These are phyloP conservation scores for Picea abies DNA, from an alignment of 83 land plant genomes.

Conservation along the genomic window DNA sequence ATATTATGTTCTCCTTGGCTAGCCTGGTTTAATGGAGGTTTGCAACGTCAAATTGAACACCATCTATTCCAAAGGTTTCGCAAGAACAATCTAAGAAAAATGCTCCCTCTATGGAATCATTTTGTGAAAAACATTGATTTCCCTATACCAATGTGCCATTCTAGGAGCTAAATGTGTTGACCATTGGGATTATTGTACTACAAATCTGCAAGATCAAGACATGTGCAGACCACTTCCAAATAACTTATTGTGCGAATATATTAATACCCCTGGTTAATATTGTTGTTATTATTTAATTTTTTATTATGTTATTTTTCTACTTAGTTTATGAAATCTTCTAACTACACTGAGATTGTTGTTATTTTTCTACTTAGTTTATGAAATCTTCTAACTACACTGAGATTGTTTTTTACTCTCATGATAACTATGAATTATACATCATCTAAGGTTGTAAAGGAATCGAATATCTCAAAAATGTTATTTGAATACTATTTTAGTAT, in stretches of 20 bases:
- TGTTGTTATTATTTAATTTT: no score
- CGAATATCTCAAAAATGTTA: no score
- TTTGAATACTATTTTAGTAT: no score
- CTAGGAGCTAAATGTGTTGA: conserved; percentile 75
- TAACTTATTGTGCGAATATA: conserved; percentile 85
- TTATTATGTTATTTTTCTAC: no score
- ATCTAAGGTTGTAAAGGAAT: no score
- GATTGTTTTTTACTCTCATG: no score
- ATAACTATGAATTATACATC: no score
- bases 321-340: no score
- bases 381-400: no score
- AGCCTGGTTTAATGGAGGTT: conserved; percentile 95
- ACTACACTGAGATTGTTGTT: no score
- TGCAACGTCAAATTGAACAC: conserved; percentile 86
- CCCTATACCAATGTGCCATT: conserved; percentile 76
- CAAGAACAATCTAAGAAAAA: conserved; percentile 71
- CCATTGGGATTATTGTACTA: conserved; percentile 63
- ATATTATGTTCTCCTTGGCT: conserved; percentile 73
- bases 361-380: no score
- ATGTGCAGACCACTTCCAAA: conserved; percentile 53
- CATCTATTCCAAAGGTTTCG: conserved; percentile 79
- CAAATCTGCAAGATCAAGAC: conserved; percentile 81
- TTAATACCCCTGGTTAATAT: conserved; percentile 75
- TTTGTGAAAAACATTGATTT: conserved; percentile 78
- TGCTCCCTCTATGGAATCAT: conserved; percentile 55